Conservation (phyloP, 2,329 filamentous ascomycete genomes). For the Epichloe scottii region DNA sequence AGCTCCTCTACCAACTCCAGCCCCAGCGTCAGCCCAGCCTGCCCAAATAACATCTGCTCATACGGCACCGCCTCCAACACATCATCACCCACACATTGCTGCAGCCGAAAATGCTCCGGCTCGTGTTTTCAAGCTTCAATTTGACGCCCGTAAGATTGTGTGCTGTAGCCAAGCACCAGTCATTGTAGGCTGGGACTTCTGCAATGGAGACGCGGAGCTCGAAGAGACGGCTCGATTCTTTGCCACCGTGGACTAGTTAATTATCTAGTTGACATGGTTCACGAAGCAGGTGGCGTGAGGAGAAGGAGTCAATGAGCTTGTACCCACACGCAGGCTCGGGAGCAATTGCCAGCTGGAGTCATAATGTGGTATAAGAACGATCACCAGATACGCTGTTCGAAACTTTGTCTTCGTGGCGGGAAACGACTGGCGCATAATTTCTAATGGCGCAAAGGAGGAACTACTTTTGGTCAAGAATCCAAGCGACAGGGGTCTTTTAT, state of each 20-base stretch:
- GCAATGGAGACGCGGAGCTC: constrained; percentile 69
- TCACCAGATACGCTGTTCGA: background rate
- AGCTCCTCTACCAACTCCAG: background rate
- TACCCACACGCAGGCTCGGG: no score
- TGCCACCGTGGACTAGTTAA: constrained; percentile 37
- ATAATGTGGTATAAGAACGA: background rate
- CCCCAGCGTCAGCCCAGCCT: constrained; percentile 11
- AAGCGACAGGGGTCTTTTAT: background rate
- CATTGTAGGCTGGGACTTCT: constrained; percentile 98
- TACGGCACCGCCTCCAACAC: background rate
- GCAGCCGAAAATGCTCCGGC: constrained; percentile 35
- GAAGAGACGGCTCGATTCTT: constrained; percentile 71
- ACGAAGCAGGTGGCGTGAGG: background rate
- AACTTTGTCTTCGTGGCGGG: background rate
- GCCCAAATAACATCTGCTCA: constrained; percentile 5
- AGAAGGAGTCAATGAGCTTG: background rate
- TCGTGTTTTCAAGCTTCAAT: constrained; percentile 91
- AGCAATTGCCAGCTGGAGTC: no score
- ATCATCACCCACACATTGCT: constrained; percentile 32
- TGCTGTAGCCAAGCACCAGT: constrained; percentile 85
- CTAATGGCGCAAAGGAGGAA: background rate
- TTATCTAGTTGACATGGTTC: background rate
- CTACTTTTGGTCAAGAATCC: background rate
- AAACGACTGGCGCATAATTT: background rate
- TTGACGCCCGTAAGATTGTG: constrained; percentile 83